Base-by-base conservation (phyloP, 768 basidiomycete species). In the Kwoniella botswanensis region DNA sequence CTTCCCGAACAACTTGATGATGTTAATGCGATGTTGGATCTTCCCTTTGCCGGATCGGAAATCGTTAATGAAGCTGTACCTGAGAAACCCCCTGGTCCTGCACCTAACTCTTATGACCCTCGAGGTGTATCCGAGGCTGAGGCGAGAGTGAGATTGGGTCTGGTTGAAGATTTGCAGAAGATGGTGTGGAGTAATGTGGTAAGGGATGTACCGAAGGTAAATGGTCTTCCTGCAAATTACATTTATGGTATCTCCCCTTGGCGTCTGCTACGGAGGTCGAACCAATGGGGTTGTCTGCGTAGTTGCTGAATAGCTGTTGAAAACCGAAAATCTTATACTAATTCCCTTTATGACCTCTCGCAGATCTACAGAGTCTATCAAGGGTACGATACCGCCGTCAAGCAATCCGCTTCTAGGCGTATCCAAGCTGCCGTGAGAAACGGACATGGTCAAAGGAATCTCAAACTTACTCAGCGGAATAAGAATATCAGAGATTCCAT, bases 361-460 rank as follows among this genome's bases (percentile, higher is more conserved):
- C 62, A 79, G 78, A 67, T 79, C 35, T 80, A 80, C 58, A 58
- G 79, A 24, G 74, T 80, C 17, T 76, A 68, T 53, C 79, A 80
- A 70, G 70, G 72, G 9, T 74, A 74, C 66, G 76, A 76, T 55
- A 54, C 67, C 3, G 68, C 63, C 43, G 70, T 65, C 57, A 75
- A 75, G 58, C 69, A 65, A 24, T 65, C 76, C 59, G 54, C 57
- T 50, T 11, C 56, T 10, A 56, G 79, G 42, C 72, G 68, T 24
- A 73, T 72, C 18, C 68, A 73, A 52, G 79, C 79, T 13, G 70
- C 68, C 42, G 58, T 76, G 15, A 61, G 76, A 21, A 80, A 76
- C 63, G 72, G 67, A n/a, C 64, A 73, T 58, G 53, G 62, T 12
- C 76, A 77, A 46, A 46, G 70, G 54, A 50, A 67, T 42, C 22